A percentile compares a stretch with the other conserved stretches of the same genome.
phyloP scores from a whole-genome alignment of 2,329 filamentous ascomycete species.

The Ceratocystis variospora region DNA sequence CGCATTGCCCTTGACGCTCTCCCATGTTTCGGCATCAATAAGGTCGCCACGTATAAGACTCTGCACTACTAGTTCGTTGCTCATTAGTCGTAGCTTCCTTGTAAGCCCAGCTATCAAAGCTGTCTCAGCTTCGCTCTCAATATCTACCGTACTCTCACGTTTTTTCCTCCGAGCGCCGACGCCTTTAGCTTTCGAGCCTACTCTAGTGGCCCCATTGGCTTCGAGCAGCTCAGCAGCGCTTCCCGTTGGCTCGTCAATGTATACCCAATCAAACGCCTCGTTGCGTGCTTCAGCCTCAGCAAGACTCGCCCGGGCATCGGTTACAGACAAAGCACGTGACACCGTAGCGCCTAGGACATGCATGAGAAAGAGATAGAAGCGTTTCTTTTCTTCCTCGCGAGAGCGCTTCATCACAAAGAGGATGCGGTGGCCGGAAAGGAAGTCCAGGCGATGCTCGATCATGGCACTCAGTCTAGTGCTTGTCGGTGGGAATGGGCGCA shows the following conservation, averaged over 20 bases:
- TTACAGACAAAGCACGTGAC: constrained; percentile 48
- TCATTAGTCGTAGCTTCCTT: constrained; percentile 51
- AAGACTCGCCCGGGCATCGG: constrained; percentile 49
- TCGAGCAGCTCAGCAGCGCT: constrained; percentile 38
- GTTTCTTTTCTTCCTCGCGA: constrained; percentile 44
- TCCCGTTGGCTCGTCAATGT: constrained; percentile 53
- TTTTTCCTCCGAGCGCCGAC: constrained; percentile 17
- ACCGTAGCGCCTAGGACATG: constrained; percentile 64
- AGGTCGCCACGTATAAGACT: constrained; percentile 77
- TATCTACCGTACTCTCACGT: constrained; percentile 21
- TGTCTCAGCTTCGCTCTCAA: not conserved
- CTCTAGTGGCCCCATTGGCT: constrained; percentile 17
- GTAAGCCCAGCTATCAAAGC: constrained; percentile 24
- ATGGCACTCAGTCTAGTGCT: constrained; percentile 43
- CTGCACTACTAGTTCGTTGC: constrained; percentile 80
- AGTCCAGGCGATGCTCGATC: constrained; percentile 44
- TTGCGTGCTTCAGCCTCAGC: constrained; percentile 24
- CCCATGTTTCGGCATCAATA: constrained; percentile 45
- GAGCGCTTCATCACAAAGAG: constrained; percentile 57
- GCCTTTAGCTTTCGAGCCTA: not conserved
- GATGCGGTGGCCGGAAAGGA: constrained; percentile 52
- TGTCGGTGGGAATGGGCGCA: constrained; percentile 46
- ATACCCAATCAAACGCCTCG: constrained; percentile 59
- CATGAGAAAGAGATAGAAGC: constrained; percentile 66
- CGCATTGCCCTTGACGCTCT: not conserved